These are phyloP conservation scores for Ophiosphaerella korrae DNA, from an alignment of 2,329 filamentous ascomycete genomes.

Conservation along the genomic window DNA sequence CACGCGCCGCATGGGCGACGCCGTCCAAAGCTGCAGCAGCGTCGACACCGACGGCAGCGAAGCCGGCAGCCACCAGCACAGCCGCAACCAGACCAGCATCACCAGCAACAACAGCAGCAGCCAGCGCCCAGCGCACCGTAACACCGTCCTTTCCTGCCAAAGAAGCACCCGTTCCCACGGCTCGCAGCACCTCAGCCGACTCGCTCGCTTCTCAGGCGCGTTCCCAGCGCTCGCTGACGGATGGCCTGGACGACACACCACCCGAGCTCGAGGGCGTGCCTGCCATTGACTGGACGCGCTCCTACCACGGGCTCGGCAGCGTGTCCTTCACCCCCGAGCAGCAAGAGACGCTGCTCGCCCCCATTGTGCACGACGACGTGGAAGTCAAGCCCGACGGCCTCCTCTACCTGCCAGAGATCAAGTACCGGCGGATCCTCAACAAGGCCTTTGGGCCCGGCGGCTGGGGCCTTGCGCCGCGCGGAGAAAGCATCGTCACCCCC, in stretches of 20 bases:
- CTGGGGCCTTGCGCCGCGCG: conserved; percentile 90
- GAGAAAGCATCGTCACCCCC: conserved; percentile 82
- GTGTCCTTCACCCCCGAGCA: conserved; percentile 73
- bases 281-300: conserved; percentile 80
- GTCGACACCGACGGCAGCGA: conserved; percentile 12
- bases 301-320: conserved; percentile 78
- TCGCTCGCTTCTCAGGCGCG: conserved; percentile 32
- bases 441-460: conserved; percentile 90
- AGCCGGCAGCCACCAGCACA: conserved; percentile 13
- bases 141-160: conserved; percentile 31
- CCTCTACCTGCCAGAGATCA: conserved; percentile 95
- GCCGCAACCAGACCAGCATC: conserved; percentile 15
- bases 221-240: conserved; percentile 51
- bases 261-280: conserved; percentile 55
- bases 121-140: conserved; percentile 33
- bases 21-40: conserved; percentile 22
- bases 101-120: conserved; percentile 16
- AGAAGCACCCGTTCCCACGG: conserved; percentile 43
- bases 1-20: conserved; percentile 31
- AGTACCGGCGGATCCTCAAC: conserved; percentile 91
- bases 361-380: conserved; percentile 74
- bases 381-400: conserved; percentile 99
- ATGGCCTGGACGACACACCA: conserved; percentile 56
- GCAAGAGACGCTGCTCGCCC: conserved; percentile 69
- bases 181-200: conserved; percentile 35